phyloP scores from a whole-genome alignment of 495 filamentous ascomycete genomes.

The Tuber melanosporum region DNA sequence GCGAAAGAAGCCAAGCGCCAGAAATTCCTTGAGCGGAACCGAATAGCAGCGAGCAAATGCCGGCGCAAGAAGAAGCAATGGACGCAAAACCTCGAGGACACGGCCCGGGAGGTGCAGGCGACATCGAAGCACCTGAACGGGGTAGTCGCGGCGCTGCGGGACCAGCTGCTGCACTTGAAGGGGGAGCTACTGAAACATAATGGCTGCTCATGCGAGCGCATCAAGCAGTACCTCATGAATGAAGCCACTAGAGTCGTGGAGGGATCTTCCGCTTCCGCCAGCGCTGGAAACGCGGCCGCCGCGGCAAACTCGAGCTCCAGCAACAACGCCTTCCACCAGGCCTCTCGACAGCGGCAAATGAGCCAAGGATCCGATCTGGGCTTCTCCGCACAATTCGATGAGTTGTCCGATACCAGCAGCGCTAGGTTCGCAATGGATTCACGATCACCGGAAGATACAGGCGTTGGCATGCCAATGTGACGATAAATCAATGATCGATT shows the following conservation, averaged over 20 bases:
- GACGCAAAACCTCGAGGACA: slow-evolving; percentile 55
- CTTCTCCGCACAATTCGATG: slow-evolving; percentile 1
- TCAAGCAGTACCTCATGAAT: slow-evolving; percentile 40
- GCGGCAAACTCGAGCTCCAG: slow-evolving; percentile 10
- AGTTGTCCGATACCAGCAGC: not conserved
- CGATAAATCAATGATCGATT: not conserved
- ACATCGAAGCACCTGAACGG: slow-evolving; percentile 31
- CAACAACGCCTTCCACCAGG: not conserved
- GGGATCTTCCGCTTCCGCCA: slow-evolving; percentile 17
- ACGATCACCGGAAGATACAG: not conserved
- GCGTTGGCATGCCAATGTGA: not conserved
- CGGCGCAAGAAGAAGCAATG: slow-evolving; percentile 80
- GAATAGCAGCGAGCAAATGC: slow-evolving; percentile 78
- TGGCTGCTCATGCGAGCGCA: slow-evolving; percentile 44
- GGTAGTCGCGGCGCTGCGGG: slow-evolving; percentile 42
- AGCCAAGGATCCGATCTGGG: not conserved
- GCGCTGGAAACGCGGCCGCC: slow-evolving; percentile 6
- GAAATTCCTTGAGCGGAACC: slow-evolving; percentile 68
- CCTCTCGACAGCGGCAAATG: not conserved
- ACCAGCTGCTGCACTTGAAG: slow-evolving; percentile 46
- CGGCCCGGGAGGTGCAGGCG: slow-evolving; percentile 33
- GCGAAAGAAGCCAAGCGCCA: slow-evolving; percentile 34
- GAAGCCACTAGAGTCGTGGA: slow-evolving; percentile 41
- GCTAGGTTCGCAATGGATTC: not conserved
- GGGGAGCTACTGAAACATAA: slow-evolving; percentile 46